These are phyloP conservation scores for Quercus lobata DNA, from an alignment of 331 rosid genomes.

Conservation along the genomic window DNA sequence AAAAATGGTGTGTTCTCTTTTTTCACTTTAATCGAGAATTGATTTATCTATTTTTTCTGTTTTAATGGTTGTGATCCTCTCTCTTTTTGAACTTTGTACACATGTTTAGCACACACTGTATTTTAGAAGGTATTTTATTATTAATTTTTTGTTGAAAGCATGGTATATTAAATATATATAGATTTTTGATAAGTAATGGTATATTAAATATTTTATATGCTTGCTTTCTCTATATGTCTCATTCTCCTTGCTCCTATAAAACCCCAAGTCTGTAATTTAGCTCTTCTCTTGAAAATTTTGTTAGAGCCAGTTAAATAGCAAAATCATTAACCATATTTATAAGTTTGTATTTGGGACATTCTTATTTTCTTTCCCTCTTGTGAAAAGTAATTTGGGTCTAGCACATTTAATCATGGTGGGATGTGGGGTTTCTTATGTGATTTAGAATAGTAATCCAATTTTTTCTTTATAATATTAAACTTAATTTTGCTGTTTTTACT, in stretches of 20 bases:
- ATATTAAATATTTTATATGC: background rate
- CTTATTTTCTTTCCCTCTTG: background rate
- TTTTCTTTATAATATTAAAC: no score
- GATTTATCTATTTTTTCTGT: background rate
- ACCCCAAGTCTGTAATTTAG: background rate
- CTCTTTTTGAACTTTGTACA: background rate
- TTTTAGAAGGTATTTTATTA: background rate
- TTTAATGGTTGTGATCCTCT: background rate
- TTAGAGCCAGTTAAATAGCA: background rate
- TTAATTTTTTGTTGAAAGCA: background rate
- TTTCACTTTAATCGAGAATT: background rate
- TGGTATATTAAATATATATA: background rate
- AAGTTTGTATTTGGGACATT: background rate
- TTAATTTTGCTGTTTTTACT: no score
- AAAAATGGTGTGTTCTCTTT: constrained; percentile 36
- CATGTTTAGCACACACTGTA: background rate
- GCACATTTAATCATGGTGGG: background rate
- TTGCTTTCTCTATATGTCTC: background rate
- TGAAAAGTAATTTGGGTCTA: background rate
- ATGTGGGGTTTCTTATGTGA: background rate
- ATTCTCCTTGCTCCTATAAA: background rate
- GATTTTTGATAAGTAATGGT: background rate
- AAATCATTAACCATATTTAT: background rate
- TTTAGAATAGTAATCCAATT: background rate
- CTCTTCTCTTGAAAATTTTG: background rate